Base-by-base conservation (phyloP, 352 stramenopile genomes). In the Phytophthora pluvialis region DNA sequence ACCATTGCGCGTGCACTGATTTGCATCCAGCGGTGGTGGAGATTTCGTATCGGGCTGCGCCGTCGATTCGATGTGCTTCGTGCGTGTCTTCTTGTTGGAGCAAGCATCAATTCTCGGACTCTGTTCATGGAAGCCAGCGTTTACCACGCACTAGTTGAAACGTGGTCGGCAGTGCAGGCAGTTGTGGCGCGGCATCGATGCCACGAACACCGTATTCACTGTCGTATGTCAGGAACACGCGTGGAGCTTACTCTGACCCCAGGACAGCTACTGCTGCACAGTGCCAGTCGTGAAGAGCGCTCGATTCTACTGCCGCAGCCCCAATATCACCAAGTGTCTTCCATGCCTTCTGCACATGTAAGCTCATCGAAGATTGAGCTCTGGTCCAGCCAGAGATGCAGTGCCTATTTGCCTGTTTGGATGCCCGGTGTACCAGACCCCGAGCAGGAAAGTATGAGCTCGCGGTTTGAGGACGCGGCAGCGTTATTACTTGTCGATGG, bases 21-120 rank as follows among this genome's bases (percentile, higher is more conserved):
- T 5, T 91, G 84, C n/a, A 57, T 91, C 26, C 80, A 93, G 60
- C 75, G 82, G 7, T 93, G 84, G 84, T 93, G 84, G 84, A 78
- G 84, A 32, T 80, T 74, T 33, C 61, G 58, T n/a, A 33, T 65
- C 4, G 84, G 84, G 0, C 44, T 91, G 4, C 65, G 63, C 15
- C 68, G 76, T 5, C 75, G 80, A 5, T 60, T 93, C 11, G 77
- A 76, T 28, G 78, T 93, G 28, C 38, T 90, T 11, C 67, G 72
- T 0, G 67, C 70, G 1, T 85, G 80, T 55, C 28, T 93, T 26
- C 59, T 88, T 3, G 71, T 87, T 13, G 68, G 75, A 16, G 77
- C 78, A 4, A 76, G 67, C 5, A 77, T 91, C 35, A 91, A 88
- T 48, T 88, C 82, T 18, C 47, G 52, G 0, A 93, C 80, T 4